Base-by-base conservation (phyloP, 345 rosid genomes). In the Chamaenerion angustifolium region DNA sequence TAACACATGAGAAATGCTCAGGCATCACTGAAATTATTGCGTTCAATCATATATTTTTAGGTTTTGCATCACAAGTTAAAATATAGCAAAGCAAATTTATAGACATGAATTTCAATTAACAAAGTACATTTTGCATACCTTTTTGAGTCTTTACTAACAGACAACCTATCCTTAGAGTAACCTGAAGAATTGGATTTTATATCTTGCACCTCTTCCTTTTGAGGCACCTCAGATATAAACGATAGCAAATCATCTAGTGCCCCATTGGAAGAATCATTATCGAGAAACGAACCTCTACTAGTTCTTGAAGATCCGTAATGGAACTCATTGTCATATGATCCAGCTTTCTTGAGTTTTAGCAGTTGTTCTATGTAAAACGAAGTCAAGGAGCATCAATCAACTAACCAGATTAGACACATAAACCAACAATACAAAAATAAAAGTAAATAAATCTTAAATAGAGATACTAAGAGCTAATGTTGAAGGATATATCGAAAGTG, bases 401-500 rank as follows among this genome's bases (percentile, higher is more conserved):
- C 48, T 48, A 51, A 67, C 46, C 47, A 54, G 40, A 47, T 19
- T 16, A 44, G 9, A 17, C 42, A 45, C 47, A 16, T 17, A 42
- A 4, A 43, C 44, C 13, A 40, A 51, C 19, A 56, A 43, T 11
- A 11, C n/a, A 14, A 14, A 46, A 60, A 9, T 40, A 13, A 10
- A 9, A 4, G n/a, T 10, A 54, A 43, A n/a, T 40, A 21, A 46
- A 45, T 11, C 10, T 40, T 8, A 3, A 21, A 53, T 31, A 44
- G 6, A 1, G 41, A 49, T 13, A 46, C 11, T n/a, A 46, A 17
- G 8, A 56, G 10, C 18, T 37, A 3, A 17, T 43, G 40, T 58
- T 45, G 64, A 78, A 72, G 89, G 89, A 81, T 81, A 76, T 78
- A 70, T 72, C 74, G 16, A 69, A 61, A 52, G 60, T 62, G 69